Evolutionary conservation across 108 stramenopile species (phyloP), one percentile per base, ranked within the genome.

Genomic region (Aurantiochytrium sp.): DNA sequence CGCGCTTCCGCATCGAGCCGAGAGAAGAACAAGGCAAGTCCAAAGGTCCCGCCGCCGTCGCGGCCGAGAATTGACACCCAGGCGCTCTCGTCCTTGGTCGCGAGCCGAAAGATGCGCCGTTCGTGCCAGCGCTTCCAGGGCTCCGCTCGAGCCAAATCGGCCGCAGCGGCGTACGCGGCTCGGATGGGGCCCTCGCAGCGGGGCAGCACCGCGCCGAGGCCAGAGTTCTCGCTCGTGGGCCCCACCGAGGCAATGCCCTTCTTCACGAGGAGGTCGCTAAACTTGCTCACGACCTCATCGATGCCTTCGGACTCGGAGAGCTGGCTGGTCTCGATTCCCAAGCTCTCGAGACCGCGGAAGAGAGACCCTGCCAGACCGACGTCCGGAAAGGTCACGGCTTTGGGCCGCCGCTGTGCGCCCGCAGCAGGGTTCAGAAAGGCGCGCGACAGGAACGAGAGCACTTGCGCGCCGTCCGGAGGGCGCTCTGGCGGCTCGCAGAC

Each of bases 211-310:
- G 39, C 42, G 8, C 8, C 10, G 32, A 41, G 45, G 0, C 73
- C 73, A 30, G 73, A 24, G 2, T 30, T 22, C 39, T 1, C 73
- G 73, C 73, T 81, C n/a, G 73, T 81, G 1, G 73, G 73, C 6
- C 73, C 73, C 15, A 81, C 39, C 27, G 73, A 48, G n/a, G 73
- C 73, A 48, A 81, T 81, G 39, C 32, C 73, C 30, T 81, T 81
- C 12, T 81, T 12, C 24, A 81, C 73, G 21, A 81, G 45, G 6
- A 81, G 39, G 6, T 37, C 19, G 45, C 73, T 81, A 24, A 81
- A 81, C 24, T 81, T 81, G 73, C 21, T 24, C 6, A 81, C 73
- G 73, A 81, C 73, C 45, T 81, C 73, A 24, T 81, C 73, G 27
- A 81, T 15, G 3, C 73, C 73, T 48, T 81, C 73, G 36, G 42